Percentiles rank a stretch among this genome's conserved stretches.
phyloP scores from a whole-genome alignment of 257 asterid genomes.

The Marsdenia floribunda region DNA sequence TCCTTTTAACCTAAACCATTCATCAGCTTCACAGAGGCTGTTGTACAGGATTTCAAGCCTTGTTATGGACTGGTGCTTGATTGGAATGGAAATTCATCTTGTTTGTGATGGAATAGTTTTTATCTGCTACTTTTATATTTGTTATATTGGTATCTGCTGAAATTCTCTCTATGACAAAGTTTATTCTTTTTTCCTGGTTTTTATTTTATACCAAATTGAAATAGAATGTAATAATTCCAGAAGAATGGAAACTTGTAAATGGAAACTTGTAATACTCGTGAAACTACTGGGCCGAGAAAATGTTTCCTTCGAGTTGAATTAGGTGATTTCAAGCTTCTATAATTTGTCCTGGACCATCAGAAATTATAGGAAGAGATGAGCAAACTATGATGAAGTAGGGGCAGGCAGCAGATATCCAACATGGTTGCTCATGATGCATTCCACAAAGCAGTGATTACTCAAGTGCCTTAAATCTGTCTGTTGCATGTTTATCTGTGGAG shows the following conservation, averaged over 20 bases:
- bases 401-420: not conserved
- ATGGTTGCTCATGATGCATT: not conserved
- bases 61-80: not conserved
- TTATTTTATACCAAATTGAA: not conserved
- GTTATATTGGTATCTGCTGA: not conserved
- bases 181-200: not conserved
- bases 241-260: not conserved
- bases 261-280: not conserved
- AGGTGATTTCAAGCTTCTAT: not conserved
- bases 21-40: not conserved
- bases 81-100: not conserved
- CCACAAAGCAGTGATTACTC: not conserved
- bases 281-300: not conserved
- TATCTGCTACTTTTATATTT: not conserved
- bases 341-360: not conserved
- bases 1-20: not conserved
- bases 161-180: not conserved
- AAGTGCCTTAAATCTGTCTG: not conserved
- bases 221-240: not conserved
- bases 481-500: not conserved
- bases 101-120: not conserved
- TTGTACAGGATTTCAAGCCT: not conserved
- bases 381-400: not conserved
- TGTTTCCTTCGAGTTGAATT: not conserved
- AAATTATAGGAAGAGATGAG: not conserved